Evolutionary conservation across 257 asterid species (phyloP).

Genomic region (Dorcoceras hygrometricum): DNA sequence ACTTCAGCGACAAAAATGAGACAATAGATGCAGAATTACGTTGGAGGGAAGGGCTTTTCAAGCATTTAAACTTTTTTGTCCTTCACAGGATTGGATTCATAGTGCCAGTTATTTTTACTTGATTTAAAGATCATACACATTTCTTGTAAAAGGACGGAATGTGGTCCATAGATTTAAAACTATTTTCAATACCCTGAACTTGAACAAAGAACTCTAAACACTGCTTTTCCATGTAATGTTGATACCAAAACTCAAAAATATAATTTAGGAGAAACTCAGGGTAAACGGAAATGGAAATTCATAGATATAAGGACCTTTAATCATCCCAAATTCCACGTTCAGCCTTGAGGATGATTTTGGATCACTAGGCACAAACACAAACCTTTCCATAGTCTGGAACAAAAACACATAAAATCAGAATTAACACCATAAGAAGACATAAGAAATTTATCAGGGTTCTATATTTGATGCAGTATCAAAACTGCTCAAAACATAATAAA

Average conservation of each 20-base stretch:
- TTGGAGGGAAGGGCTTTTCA: constrained; percentile 12
- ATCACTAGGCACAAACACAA: constrained; percentile 62
- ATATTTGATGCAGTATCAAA: background rate
- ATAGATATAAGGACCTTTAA: constrained; percentile 55
- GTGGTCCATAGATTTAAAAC: background rate
- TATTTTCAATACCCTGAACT: background rate
- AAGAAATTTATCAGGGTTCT: no score
- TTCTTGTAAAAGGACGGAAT: no score
- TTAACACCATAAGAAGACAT: background rate
- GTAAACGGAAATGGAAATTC: constrained; percentile 10
- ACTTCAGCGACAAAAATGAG: constrained; percentile 11
- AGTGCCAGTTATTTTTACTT: no score
- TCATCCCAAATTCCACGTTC: constrained; percentile 73
- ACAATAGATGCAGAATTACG: constrained; percentile 4
- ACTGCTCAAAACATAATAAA: background rate
- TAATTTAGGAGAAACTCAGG: constrained; percentile 2
- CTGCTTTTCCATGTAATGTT: background rate
- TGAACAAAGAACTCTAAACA: background rate
- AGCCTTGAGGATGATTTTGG: constrained; percentile 60
- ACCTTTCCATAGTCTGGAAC: constrained; percentile 59
- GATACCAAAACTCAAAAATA: constrained; percentile 16
- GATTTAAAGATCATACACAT: background rate
- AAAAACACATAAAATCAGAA: constrained; percentile 13
- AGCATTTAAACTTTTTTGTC: background rate
- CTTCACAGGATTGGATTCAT: no score